phyloP scores from a whole-genome alignment of 2,329 filamentous ascomycete species.

The Colletotrichum incanum region DNA sequence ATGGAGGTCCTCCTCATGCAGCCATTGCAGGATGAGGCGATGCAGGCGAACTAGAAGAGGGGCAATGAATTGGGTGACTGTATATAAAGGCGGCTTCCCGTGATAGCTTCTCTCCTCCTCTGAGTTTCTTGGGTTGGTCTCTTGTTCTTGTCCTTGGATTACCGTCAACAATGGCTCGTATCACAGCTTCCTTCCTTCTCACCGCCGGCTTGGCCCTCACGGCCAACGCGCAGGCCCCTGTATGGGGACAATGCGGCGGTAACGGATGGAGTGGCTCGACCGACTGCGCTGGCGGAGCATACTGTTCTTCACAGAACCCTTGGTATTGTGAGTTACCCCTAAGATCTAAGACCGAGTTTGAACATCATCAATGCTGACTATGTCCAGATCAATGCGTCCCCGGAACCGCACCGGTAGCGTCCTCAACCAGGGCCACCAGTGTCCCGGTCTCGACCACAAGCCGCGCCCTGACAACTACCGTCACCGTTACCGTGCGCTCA shows the following conservation, averaged over 20 bases:
- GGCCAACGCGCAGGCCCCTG: slow-evolving; percentile 33
- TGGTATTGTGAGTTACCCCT: slow-evolving; percentile 67
- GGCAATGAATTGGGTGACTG: too few relatives aligned
- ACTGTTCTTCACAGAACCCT: slow-evolving; percentile 54
- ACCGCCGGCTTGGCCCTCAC: slow-evolving; percentile 9
- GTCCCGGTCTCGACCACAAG: slow-evolving; percentile 28
- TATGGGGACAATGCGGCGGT: slow-evolving; percentile 60
- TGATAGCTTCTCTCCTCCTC: neutral
- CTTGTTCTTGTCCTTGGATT: neutral
- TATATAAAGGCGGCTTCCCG: neutral
- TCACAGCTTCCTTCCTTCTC: slow-evolving; percentile 19
- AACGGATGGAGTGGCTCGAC: slow-evolving; percentile 55
- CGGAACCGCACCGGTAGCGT: slow-evolving; percentile 18
- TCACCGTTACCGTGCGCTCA: slow-evolving; percentile 20
- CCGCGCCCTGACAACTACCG: slow-evolving; percentile 18
- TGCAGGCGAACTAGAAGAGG: neutral
- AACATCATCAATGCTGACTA: neutral
- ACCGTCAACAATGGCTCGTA: slow-evolving; percentile 28
- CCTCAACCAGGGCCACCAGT: slow-evolving; percentile 20
- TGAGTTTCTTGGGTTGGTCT: neutral
- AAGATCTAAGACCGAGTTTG: neutral
- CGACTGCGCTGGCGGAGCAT: slow-evolving; percentile 58
- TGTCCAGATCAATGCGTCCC: slow-evolving; percentile 31
- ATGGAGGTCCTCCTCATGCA: neutral
- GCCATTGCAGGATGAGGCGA: neutral